These are phyloP conservation scores for Heracleum sosnowskyi DNA, from an alignment of 129 eudicot species.

Conservation along the genomic window DNA sequence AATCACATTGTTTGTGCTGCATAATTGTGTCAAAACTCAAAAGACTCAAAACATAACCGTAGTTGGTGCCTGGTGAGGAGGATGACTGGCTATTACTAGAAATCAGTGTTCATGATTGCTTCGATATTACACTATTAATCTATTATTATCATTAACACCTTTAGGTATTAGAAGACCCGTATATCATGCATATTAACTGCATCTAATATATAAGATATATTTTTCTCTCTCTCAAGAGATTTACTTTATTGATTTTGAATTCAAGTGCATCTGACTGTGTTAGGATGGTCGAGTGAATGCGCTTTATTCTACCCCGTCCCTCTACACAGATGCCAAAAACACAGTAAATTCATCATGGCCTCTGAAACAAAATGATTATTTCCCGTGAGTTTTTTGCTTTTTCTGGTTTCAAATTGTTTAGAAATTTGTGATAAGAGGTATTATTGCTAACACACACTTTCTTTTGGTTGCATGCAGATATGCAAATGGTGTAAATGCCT, in stretches of 20 bases:
- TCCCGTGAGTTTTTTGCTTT: too few relatives aligned
- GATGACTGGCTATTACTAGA: background rate
- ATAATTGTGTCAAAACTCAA: too few relatives aligned
- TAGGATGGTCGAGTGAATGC: constrained; percentile 96
- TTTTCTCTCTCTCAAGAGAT: background rate
- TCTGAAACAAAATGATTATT: constrained; percentile 68
- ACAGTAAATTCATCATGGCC: constrained; percentile 74
- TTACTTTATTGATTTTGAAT: background rate
- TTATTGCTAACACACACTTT: background rate
- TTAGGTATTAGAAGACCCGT: background rate
- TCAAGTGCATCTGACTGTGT: constrained; percentile 5
- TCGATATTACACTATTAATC: background rate
- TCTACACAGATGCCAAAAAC: constrained; percentile 72
- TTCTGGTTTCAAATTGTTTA: constrained; percentile 19
- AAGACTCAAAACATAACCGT: too few relatives aligned
- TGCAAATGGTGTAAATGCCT: constrained; percentile 59
- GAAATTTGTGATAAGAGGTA: background rate
- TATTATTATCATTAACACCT: background rate
- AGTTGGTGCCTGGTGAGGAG: too few relatives aligned
- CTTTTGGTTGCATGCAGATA: constrained; percentile 38
- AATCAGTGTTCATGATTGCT: background rate
- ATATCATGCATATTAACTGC: too few relatives aligned
- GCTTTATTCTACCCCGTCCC: too few relatives aligned
- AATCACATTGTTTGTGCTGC: too few relatives aligned
- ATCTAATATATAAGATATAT: too few relatives aligned